Evolutionary conservation across 768 basidiomycete species (phyloP), one percentile per base, ranked within the genome.

Genomic region (Pisolithus sp.): DNA sequence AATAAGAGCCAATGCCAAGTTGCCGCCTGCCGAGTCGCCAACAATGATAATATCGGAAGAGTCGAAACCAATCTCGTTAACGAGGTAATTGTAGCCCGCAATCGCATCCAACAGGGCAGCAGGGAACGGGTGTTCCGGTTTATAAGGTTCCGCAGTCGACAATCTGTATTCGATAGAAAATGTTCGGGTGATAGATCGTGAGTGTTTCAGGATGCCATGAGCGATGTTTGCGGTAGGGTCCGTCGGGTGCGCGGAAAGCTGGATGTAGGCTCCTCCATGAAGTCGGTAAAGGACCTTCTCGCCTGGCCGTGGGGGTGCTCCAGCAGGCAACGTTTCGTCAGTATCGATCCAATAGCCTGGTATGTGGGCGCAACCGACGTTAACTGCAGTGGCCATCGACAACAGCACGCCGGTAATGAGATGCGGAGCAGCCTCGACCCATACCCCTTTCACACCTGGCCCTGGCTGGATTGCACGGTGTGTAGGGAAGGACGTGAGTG

Each of bases 21-120:
- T 73, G 1, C 73, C 81, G 0, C 82, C 82, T 0, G 82, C 78
- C 1, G 78, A 80, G 44, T 82, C 80, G 6, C 81, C 81, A 5
- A 60, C 57, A 7, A 82, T 48, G 52, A 79, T 67, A 51, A 83
- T 73, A 49, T 77, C 65, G 20, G 51, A 21, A 1, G 79, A 70
- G 4, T 55, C 46, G 59, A 80, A 76, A 0, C 72, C 71, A 28
- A 76, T 59, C 13, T 53, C 59, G 13, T 73, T 57, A 26, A 78
- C 62, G 23, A 83, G 75, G 66, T 82, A 78, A 10, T 67, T 44
- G 53, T 79, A 82, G 3, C 75, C 78, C 0, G 77, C 72, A 9
- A 81, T 43, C 2, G 69, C 76, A 57, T 83, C 82, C 17, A 82
- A 51, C 2, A 83, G 66, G 0, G 76, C 75, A 0, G 78, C 71